Evolutionary conservation across 2,329 filamentous ascomycete species (phyloP).

Genomic region (Zasmidium angulare): DNA sequence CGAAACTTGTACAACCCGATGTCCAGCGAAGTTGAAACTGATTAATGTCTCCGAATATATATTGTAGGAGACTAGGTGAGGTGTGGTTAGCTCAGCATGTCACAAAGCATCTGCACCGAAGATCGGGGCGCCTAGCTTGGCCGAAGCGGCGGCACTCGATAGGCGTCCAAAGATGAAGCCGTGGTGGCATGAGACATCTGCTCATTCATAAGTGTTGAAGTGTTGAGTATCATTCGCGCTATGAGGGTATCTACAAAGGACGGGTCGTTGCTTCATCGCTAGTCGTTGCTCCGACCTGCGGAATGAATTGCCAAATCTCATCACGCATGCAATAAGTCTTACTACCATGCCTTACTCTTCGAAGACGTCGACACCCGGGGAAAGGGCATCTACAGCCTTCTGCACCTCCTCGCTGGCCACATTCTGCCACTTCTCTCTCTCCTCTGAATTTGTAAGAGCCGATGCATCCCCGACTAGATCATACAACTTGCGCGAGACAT

Average conservation of each 20-base stretch:
- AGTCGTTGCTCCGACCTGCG: not conserved
- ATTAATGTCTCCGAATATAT: too few relatives aligned
- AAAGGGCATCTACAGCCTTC: slow-evolving; percentile 58
- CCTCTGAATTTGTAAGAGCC: slow-evolving; percentile 61
- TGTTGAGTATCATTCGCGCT: too few relatives aligned
- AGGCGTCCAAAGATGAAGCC: not conserved
- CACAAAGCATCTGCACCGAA: not conserved
- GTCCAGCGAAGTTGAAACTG: too few relatives aligned
- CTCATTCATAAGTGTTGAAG: too few relatives aligned
- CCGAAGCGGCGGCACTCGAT: slow-evolving; percentile 6
- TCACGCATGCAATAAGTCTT: not conserved
- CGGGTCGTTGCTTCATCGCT: slow-evolving; percentile 10
- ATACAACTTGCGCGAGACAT: slow-evolving; percentile 85
- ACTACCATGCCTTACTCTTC: slow-evolving; percentile 6
- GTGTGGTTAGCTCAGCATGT: slow-evolving; percentile 1
- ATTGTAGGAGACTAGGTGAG: too few relatives aligned
- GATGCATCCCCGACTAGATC: slow-evolving; percentile 58
- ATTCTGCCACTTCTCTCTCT: slow-evolving; percentile 70
- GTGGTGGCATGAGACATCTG: not conserved
- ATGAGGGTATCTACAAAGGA: slow-evolving; percentile 18
- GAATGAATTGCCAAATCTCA: not conserved
- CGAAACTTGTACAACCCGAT: too few relatives aligned
- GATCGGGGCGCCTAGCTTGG: slow-evolving; percentile 1
- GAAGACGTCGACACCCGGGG: slow-evolving; percentile 4
- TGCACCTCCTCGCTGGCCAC: slow-evolving; percentile 77